Evolutionary conservation across 495 filamentous ascomycete genomes (phyloP), one percentile per base, ranked within the genome.

Genomic region (Baudoinia panamericana): DNA sequence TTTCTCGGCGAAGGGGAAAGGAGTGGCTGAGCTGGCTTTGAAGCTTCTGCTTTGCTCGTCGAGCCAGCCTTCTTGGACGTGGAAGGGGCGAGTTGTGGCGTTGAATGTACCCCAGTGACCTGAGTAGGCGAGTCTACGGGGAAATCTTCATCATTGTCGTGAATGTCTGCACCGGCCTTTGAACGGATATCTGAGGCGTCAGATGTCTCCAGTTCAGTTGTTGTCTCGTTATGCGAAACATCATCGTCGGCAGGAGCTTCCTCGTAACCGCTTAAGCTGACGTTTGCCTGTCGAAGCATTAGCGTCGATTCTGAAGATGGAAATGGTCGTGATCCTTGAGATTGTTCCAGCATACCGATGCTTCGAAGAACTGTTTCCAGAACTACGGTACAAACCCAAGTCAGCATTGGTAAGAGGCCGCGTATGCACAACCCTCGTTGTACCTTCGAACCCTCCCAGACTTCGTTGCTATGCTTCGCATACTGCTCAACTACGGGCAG

Each of bases 331-430:
- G n/a, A n/a, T 32, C 4, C 4, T 41, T 20, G 17, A 94, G 84
- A 51, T 95, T 12, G 4, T 8, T 10, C 18, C 3, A 4, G 31
- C 5, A 10, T 15, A 34, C 18, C 30, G 82, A 90, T 39, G 88
- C 84, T 64, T 97, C 90, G 63, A 97, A 97, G 72, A 97, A 96
- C 66, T 93, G 84, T 62, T 95, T 96, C 90, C 90, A 97, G 63
- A 95, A 96, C 83, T 92, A 52, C n/a, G 21, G 55, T n/a, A n/a
- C n/a, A n/a, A n/a, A n/a, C n/a, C n/a, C n/a, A n/a, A n/a, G n/a
- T n/a, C n/a, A n/a, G n/a, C n/a, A n/a, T n/a, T n/a, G n/a, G n/a
- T n/a, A n/a, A n/a, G n/a, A n/a, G n/a, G n/a, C n/a, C n/a, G n/a
- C n/a, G n/a, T n/a, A n/a, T n/a, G n/a, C n/a, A n/a, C n/a, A n/a